Base-by-base conservation (phyloP, 306 rosid genomes). In the Canavalia ensiformis region DNA sequence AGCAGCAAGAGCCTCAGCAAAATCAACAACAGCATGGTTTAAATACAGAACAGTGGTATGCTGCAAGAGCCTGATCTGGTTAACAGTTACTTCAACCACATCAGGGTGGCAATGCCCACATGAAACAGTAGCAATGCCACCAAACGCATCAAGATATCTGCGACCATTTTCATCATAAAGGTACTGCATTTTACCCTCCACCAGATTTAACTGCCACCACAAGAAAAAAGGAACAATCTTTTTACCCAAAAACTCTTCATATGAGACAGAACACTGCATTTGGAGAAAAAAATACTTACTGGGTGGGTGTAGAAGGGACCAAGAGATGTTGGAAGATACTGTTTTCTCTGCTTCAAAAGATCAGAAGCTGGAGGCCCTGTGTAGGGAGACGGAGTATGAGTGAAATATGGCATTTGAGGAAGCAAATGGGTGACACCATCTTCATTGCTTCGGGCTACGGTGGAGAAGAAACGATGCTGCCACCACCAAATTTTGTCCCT, bases 161-260 rank as follows among this genome's bases (percentile, higher is more conserved):
- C 86, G 75, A 55, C 90, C 88, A 62, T 75, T 81, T 81, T 87
- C 88, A 54, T 87, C 90, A 84, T 60, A 87, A 42, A 87, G 8
- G 33, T 87, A 87, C 65, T 87, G 90, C 90, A 84, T 87, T 74
- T 87, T 87, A 50, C 88, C 90, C 81, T 87, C 88, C 46, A 87
- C 90, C n/a, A 87, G 79, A 81, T 87, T 87, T 30, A 87, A 72
- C 90, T 87, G 76, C 65, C 60, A 81, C 55, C 47, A 60, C 31
- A 13, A n/a, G 25, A 8, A 29, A 7, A 49, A 28, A 55, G 0
- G n/a, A 7, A 13, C 35, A 45, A 35, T 1, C 10, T 10, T 58
- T 58, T 45, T 31, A 6, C 31, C 28, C 73, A 78, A 56, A 68
- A 74, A 1, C n/a, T 60, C 4, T 54, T 52, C 57, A 11, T 31